Conservation (phyloP, 2,329 filamentous ascomycete genomes). For the Fusarium setosum region DNA sequence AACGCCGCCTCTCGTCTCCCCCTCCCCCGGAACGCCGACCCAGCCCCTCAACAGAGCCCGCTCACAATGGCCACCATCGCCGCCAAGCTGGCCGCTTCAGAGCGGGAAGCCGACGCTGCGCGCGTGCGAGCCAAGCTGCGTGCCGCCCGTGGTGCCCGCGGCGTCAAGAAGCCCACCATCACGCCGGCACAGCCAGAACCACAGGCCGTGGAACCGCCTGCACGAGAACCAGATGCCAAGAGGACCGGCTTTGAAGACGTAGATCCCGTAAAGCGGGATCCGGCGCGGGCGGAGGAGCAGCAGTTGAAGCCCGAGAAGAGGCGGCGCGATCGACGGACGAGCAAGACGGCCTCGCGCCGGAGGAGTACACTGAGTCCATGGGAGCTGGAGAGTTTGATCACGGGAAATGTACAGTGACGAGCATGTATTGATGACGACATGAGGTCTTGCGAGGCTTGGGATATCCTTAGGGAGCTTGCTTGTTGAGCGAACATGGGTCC, state of each 20-base stretch:
- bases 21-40: constrained; percentile 51
- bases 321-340: constrained; percentile 64
- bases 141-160: constrained; percentile 58
- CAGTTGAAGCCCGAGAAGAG: constrained; percentile 53
- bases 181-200: constrained; percentile 35
- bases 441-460: neutral
- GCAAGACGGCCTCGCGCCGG: constrained; percentile 69
- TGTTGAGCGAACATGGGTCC: constrained; percentile 24
- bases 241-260: constrained; percentile 38
- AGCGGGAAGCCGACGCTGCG: constrained; percentile 72
- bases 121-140: constrained; percentile 71
- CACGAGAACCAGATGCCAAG: constrained; percentile 14
- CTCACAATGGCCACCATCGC: constrained; percentile 71
- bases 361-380: constrained; percentile 81
- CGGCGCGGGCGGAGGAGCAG: constrained; percentile 24
- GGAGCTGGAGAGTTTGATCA: constrained; percentile 76
- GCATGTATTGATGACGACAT: constrained; percentile 25
- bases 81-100: constrained; percentile 72
- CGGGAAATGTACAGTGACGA: constrained; percentile 57
- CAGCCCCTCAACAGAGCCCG: constrained; percentile 63
- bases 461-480: constrained; percentile 33
- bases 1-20: constrained; percentile 34
- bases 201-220: constrained; percentile 5
- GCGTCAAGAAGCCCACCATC: constrained; percentile 46
- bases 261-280: constrained; percentile 51